Evolutionary conservation across 768 basidiomycete genomes (phyloP).

Genomic region (Kwoniella pini): DNA sequence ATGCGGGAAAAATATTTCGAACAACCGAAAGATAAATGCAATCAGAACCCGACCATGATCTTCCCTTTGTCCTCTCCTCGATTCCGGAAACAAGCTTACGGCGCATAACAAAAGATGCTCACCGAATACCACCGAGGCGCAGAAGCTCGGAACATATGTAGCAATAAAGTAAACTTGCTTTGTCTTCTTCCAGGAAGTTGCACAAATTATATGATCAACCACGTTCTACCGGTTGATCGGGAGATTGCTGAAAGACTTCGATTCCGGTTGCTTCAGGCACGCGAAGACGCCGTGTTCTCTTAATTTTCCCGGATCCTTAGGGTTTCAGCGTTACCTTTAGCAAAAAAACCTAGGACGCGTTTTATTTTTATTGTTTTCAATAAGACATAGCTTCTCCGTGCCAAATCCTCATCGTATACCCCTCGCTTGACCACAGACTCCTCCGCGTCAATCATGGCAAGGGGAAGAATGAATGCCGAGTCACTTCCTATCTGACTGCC

Average conservation of each 20-base stretch:
- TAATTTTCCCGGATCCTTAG: not conserved
- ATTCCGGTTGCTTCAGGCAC: constrained; percentile 2
- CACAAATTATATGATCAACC: not conserved
- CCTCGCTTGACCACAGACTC: no score
- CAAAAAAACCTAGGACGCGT: not conserved
- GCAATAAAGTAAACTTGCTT: not conserved
- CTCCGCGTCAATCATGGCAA: no score
- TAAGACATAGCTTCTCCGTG: not conserved
- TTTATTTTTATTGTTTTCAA: not conserved
- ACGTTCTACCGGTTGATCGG: not conserved
- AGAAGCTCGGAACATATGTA: not conserved
- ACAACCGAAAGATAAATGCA: no score
- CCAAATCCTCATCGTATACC: not conserved
- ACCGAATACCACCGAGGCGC: no score
- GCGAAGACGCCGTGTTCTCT: not conserved
- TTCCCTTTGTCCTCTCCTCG: no score
- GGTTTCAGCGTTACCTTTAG: not conserved
- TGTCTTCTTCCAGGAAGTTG: not conserved
- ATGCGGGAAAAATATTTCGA: no score
- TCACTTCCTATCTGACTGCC: no score
- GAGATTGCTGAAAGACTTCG: not conserved
- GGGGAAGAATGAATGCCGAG: no score
- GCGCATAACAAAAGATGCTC: no score
- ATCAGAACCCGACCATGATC: no score
- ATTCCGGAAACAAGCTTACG: no score